Evolutionary conservation across 164 flowering plant genomes (phyloP), one percentile per base, ranked within the genome.

Genomic region (Magnolia sinica): DNA sequence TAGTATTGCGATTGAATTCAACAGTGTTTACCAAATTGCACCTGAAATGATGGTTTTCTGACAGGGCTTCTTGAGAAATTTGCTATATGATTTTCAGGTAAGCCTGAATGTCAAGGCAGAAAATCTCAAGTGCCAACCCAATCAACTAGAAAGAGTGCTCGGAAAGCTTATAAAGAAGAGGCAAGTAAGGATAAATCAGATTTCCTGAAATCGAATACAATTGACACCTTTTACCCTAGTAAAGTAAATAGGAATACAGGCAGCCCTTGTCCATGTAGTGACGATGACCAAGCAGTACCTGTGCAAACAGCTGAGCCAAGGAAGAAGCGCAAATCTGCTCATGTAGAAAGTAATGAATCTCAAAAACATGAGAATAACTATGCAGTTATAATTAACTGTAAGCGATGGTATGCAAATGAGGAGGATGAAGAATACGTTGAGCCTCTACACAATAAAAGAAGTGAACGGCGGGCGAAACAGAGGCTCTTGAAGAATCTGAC

Each of bases 361-460:
- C 20, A 18, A 20, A 66, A 59, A 22, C 50, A 3, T 13, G 51
- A 68, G 27, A 76, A 70, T 22, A 20, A 18, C 50, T 76, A 70
- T 19, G 58, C 50, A 9, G 78, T 76, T 16, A 76, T 76, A 58
- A 76, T 76, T 24, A 64, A 37, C 31, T 76, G 73, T 68, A 55
- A 31, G 31, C 23, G 50, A 16, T 76, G 73, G 73, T 76, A 76
- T 68, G 73, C 73, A 10, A 68, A 76, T 55, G 78, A 76, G 59
- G 78, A 68, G n/a, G 77, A 75, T 7, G 73, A 70, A 7, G 78
- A 76, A 31, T 50, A 68, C 18, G 55, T 70, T 2, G 78, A 76
- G 70, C 78, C 78, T 22, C 59, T 76, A 19, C 68, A 24, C 50
- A 70, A 76, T 45, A 76, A 76, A 64, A 76, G 78, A 61, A 68